These are phyloP conservation scores for Suillus brevipes DNA, from an alignment of 768 basidiomycete species.

Conservation along the genomic window DNA sequence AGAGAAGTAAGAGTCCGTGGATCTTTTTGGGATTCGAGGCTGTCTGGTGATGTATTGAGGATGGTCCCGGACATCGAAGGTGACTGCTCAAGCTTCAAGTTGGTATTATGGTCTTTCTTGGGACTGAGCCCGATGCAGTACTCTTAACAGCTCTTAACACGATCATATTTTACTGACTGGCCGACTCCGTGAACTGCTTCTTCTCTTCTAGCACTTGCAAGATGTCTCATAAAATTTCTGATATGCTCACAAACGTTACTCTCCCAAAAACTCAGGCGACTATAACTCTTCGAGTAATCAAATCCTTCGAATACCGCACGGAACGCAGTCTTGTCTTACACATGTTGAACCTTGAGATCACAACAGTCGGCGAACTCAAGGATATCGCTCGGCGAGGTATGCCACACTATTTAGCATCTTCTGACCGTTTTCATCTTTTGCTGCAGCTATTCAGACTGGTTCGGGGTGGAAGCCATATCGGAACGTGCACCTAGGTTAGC, in stretches of 20 bases:
- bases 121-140: neutral
- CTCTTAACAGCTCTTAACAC: neutral
- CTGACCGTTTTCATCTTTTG: constrained; percentile 12
- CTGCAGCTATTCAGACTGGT: constrained; percentile 66
- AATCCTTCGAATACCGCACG: constrained; percentile 91
- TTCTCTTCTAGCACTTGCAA: neutral
- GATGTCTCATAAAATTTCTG: constrained; percentile 39
- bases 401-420: constrained; percentile 10
- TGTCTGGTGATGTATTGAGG: constrained; percentile 4
- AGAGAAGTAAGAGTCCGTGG: constrained; percentile 54
- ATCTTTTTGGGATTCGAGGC: constrained; percentile 15
- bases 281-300: constrained; percentile 89
- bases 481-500: constrained; percentile 64
- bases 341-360: constrained; percentile 72
- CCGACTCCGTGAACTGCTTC: neutral
- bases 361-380: constrained; percentile 82
- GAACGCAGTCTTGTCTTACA: constrained; percentile 85
- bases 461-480: constrained; percentile 90
- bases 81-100: neutral
- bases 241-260: constrained; percentile 60
- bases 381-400: constrained; percentile 66
- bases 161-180: neutral
- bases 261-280: constrained; percentile 76
- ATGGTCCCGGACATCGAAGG: constrained; percentile 13
- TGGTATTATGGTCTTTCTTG: neutral